These are phyloP conservation scores for Boletus reticuloceps DNA, from an alignment of 768 basidiomycete genomes.

Conservation along the genomic window DNA sequence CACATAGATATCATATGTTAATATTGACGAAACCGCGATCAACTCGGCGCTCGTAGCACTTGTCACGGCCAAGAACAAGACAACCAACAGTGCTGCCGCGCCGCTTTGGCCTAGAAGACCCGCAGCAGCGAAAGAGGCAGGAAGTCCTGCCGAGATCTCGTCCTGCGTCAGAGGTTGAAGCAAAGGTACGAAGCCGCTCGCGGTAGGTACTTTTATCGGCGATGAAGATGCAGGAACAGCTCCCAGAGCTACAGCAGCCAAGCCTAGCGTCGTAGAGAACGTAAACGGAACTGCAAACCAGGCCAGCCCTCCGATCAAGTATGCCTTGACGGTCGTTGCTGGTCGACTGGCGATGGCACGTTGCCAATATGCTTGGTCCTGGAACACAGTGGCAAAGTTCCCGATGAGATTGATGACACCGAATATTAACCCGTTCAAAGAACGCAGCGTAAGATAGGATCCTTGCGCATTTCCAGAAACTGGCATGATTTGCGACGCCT, in stretches of 20 bases:
- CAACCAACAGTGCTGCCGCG: constrained; percentile 71
- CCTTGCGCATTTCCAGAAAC: constrained; percentile 83
- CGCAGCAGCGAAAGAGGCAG: constrained; percentile 78
- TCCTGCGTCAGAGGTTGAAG: constrained; percentile 43
- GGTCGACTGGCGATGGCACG: constrained; percentile 87
- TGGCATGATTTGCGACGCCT: constrained; percentile 52
- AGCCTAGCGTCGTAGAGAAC: constrained; percentile 84
- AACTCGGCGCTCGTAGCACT: constrained; percentile 86
- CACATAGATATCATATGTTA: constrained; percentile 88
- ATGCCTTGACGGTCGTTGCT: constrained; percentile 85
- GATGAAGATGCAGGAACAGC: constrained; percentile 36
- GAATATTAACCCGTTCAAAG: constrained; percentile 75
- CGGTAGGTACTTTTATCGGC: constrained; percentile 39
- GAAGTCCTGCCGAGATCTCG: constrained; percentile 87
- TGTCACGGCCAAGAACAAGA: constrained; percentile 87
- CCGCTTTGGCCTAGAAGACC: constrained; percentile 80
- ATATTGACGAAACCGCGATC: constrained; percentile 81
- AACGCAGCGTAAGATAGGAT: constrained; percentile 80
- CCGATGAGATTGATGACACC: constrained; percentile 87
- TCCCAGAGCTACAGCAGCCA: constrained; percentile 80
- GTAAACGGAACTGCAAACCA: constrained; percentile 92
- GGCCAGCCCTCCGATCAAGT: constrained; percentile 82
- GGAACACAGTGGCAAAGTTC: constrained; percentile 69
- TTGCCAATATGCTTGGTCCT: constrained; percentile 86
- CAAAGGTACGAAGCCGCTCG: constrained; percentile 46